These are phyloP conservation scores for Colletotrichum zoysiae DNA, from an alignment of 2,329 filamentous ascomycete genomes.

Conservation along the genomic window DNA sequence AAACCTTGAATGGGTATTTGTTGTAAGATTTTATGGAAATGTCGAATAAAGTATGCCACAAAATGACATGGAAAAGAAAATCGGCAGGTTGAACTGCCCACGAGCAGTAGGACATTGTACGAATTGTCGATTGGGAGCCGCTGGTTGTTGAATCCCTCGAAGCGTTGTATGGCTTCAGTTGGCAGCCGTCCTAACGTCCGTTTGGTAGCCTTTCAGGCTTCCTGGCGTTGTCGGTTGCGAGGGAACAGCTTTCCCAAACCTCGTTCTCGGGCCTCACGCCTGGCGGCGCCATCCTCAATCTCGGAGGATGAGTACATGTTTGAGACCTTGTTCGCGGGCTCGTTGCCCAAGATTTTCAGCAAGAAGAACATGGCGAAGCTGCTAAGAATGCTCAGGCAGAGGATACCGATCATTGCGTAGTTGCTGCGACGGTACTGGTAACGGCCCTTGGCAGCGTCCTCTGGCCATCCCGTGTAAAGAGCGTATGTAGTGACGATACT, in stretches of 20 bases:
- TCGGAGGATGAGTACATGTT: slow-evolving; percentile 56
- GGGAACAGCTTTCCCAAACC: slow-evolving; percentile 64
- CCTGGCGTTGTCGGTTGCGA: slow-evolving; percentile 47
- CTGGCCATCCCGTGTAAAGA: slow-evolving; percentile 87
- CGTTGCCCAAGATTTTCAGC: slow-evolving; percentile 69
- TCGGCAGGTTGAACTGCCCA: slow-evolving; percentile 55
- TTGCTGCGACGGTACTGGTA: slow-evolving; percentile 86
- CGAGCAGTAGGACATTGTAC: not conserved
- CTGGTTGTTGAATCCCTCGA: slow-evolving; percentile 48
- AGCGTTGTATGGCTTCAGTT: slow-evolving; percentile 44
- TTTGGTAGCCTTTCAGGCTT: slow-evolving; percentile 40
- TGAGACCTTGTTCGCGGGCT: slow-evolving; percentile 61
- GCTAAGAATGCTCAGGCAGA: slow-evolving; percentile 81
- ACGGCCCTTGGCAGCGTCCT: slow-evolving; percentile 76
- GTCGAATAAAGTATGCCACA: slow-evolving; percentile 28
- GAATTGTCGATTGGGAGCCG: not conserved
- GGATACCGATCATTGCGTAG: slow-evolving; percentile 87
- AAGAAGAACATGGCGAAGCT: slow-evolving; percentile 77
- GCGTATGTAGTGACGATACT: slow-evolving; percentile 91
- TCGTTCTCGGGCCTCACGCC: slow-evolving; percentile 68
- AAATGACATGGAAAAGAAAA: slow-evolving; percentile 41
- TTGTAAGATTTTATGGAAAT: slow-evolving; percentile 24
- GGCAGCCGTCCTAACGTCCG: slow-evolving; percentile 43
- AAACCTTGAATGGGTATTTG: slow-evolving; percentile 45
- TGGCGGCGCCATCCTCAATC: slow-evolving; percentile 71